phyloP scores from a whole-genome alignment of 2,329 filamentous ascomycete genomes.

The Stagonosporopsis cucurbitacearum region DNA sequence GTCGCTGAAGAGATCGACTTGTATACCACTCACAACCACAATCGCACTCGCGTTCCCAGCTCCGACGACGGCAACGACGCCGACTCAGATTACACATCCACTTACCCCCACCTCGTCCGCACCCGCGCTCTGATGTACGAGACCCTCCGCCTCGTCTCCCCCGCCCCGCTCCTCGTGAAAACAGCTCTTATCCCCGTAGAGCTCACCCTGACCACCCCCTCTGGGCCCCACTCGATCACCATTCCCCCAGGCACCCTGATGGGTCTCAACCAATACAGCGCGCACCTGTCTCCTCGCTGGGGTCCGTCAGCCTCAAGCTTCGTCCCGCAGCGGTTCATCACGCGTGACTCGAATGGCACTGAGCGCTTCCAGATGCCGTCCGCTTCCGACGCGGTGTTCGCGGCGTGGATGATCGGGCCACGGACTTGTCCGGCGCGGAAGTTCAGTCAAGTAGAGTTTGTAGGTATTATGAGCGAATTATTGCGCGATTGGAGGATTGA shows the following conservation, averaged over 20 bases:
- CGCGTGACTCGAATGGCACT: neutral
- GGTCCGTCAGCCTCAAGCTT: conserved; percentile 33
- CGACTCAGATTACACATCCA: conserved; percentile 46
- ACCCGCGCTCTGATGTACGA: conserved; percentile 51
- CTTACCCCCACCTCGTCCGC: conserved; percentile 46
- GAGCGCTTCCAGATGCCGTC: conserved; percentile 18
- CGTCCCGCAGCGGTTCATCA: conserved; percentile 44
- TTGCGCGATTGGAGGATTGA: conserved; percentile 24
- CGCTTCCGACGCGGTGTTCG: conserved; percentile 5
- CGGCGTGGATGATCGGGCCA: conserved; percentile 38
- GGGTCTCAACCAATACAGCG: conserved; percentile 24
- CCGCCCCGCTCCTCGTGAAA: conserved; percentile 23
- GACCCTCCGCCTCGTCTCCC: conserved; percentile 20
- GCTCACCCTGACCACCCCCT: conserved; percentile 11
- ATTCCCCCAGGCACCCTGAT: conserved; percentile 18
- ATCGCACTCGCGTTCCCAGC: neutral
- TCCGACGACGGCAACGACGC: conserved; percentile 2
- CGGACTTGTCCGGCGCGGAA: conserved; percentile 33
- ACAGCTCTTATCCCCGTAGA: conserved; percentile 6
- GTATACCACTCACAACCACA: neutral
- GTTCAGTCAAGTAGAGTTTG: conserved; percentile 35
- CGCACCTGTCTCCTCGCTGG: conserved; percentile 36
- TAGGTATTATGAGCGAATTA: conserved; percentile 22
- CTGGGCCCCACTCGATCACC: conserved; percentile 2
- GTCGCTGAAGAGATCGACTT: conserved; percentile 50